Evolutionary conservation across 495 filamentous ascomycete species (phyloP).

Genomic region (Lasiosphaeriaceae sp.): DNA sequence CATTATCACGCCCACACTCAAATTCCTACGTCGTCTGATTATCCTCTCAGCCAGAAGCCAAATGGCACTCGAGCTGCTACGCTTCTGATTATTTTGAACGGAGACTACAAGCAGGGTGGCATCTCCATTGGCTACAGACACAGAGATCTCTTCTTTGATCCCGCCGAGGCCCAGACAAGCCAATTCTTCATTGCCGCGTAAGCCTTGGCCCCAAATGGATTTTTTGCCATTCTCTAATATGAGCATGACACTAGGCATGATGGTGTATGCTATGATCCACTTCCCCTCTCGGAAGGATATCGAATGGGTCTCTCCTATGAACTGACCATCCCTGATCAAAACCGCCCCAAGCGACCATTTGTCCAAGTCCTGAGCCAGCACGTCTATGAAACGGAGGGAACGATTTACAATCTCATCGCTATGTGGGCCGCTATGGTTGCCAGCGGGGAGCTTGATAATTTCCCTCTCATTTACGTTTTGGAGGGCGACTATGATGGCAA

Average conservation of each 20-base stretch:
- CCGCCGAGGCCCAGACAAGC: neutral
- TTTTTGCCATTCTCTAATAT: neutral
- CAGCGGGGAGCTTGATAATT: neutral
- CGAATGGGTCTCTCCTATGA: slow-evolving; percentile 7
- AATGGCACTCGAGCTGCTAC: neutral
- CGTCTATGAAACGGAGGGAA: neutral
- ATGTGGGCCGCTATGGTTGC: neutral
- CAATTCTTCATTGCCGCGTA: slow-evolving; percentile 7
- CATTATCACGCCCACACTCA: too few species aligned
- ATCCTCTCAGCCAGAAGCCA: neutral
- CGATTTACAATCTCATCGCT: neutral
- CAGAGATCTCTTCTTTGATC: slow-evolving; percentile 5
- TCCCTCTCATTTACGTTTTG: slow-evolving; percentile 3
- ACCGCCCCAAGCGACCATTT: neutral
- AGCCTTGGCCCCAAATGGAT: neutral
- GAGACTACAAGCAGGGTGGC: neutral
- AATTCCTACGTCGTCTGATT: neutral
- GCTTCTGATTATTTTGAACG: slow-evolving; percentile 6
- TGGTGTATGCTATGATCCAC: neutral
- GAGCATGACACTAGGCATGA: neutral
- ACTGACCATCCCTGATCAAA: neutral
- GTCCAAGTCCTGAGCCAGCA: neutral
- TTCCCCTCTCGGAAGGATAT: neutral
- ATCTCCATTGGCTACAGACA: neutral
- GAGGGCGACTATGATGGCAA: neutral